phyloP scores from a whole-genome alignment of 192 early-diverging fungal species.

The Entomortierella chlamydospora region DNA sequence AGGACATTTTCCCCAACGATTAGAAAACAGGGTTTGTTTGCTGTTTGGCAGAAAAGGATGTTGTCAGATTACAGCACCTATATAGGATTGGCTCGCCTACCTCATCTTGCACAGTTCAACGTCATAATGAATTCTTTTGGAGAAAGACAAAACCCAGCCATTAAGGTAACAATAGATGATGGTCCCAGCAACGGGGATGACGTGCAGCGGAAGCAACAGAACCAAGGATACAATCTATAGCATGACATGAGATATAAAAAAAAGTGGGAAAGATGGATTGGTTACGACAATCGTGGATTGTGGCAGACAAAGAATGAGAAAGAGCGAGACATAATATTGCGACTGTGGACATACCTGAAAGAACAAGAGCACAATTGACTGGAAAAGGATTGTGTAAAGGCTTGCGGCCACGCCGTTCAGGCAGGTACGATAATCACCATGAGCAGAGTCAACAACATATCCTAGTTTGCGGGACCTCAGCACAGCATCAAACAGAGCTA shows the following conservation, averaged over 20 bases:
- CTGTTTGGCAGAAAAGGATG: not conserved
- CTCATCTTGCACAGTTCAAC: slow-evolving; percentile 59
- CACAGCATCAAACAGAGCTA: slow-evolving; percentile 67
- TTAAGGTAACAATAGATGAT: slow-evolving; percentile 66
- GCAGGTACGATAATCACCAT: slow-evolving; percentile 49
- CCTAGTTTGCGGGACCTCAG: slow-evolving; percentile 56
- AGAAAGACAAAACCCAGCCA: slow-evolving; percentile 65
- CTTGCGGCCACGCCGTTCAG: slow-evolving; percentile 33
- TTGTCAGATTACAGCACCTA: too few species aligned
- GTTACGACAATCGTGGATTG: too few species aligned
- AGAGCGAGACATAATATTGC: slow-evolving; percentile 23
- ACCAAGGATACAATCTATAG: slow-evolving; percentile 61
- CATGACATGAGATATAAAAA: not conserved
- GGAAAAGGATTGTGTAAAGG: slow-evolving; percentile 38
- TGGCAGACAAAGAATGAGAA: slow-evolving; percentile 24
- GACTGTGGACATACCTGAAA: slow-evolving; percentile 24
- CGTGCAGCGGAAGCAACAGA: slow-evolving; percentile 69
- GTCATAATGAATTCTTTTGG: slow-evolving; percentile 64
- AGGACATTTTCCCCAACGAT: not conserved
- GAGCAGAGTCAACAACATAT: slow-evolving; percentile 56
- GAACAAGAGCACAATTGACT: slow-evolving; percentile 40
- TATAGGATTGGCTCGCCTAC: slow-evolving; percentile 1
- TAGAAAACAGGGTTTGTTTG: not conserved
- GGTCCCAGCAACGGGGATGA: slow-evolving; percentile 68
- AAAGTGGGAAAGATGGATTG: too few species aligned